Evolutionary conservation across 2,329 filamentous ascomycete genomes (phyloP).

Genomic region (Diaporthe sp.): DNA sequence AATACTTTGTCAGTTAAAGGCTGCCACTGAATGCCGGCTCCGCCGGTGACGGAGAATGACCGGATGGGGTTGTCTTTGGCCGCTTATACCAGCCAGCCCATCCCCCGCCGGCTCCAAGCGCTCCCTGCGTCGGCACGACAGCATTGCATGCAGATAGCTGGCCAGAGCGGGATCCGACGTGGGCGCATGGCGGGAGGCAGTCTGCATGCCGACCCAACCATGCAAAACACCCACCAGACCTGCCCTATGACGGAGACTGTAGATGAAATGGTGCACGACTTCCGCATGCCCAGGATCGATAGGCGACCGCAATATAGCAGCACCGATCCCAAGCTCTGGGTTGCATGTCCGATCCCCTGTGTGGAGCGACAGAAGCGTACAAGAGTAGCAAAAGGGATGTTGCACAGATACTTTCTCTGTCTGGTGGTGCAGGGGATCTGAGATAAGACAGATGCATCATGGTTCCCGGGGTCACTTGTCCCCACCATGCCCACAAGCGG

Average conservation of each 20-base stretch:
- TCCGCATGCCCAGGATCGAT: conserved; percentile 2
- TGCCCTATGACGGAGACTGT: conserved; percentile 40
- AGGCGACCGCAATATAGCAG: background rate
- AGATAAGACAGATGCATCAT: conserved; percentile 31
- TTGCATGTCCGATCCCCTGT: conserved; percentile 15
- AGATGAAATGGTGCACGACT: conserved; percentile 25
- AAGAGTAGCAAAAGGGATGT: conserved; percentile 19
- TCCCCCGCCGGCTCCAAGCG: conserved; percentile 21
- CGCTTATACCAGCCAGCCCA: background rate
- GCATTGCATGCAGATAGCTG: conserved; percentile 27
- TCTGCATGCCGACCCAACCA: conserved; percentile 50
- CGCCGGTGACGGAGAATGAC: conserved; percentile 34
- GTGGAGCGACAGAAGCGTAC: conserved; percentile 24
- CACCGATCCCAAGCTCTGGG: conserved; percentile 21
- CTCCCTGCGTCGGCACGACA: conserved; percentile 7
- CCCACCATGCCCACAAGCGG: conserved; percentile 14
- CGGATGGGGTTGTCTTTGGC: conserved; percentile 25
- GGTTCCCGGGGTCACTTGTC: conserved; percentile 23
- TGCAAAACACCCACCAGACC: conserved; percentile 38
- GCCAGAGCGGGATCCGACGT: conserved; percentile 28
- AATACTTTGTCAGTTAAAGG: conserved; percentile 29
- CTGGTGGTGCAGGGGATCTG: conserved; percentile 28
- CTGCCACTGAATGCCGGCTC: conserved; percentile 9
- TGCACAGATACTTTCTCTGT: conserved; percentile 20
- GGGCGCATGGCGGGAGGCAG: conserved; percentile 40